phyloP scores from a whole-genome alignment of 495 filamentous ascomycete genomes.

The Neurospora cerealis region DNA sequence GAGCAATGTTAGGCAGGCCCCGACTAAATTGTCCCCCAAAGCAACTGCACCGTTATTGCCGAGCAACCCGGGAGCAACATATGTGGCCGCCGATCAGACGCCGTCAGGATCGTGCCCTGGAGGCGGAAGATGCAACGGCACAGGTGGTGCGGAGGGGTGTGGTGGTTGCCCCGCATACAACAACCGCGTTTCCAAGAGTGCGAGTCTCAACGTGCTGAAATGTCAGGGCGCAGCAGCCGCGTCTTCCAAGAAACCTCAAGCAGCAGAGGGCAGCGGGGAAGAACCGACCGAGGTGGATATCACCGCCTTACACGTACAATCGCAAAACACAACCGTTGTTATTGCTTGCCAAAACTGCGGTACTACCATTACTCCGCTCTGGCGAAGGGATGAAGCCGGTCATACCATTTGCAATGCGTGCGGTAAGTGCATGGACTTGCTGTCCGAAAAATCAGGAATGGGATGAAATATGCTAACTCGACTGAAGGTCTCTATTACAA shows the following conservation, averaged over 20 bases:
- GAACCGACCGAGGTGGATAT: constrained; percentile 37
- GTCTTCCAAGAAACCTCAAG: constrained; percentile 14
- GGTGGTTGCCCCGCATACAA: constrained; percentile 95
- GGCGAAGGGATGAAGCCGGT: constrained; percentile 88
- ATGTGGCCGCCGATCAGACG: constrained; percentile 63
- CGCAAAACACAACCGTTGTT: constrained; percentile 58
- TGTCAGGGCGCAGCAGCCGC: constrained; percentile 21
- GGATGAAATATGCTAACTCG: constrained; percentile 7
- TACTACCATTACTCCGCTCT: constrained; percentile 92
- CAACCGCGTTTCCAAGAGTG: constrained; percentile 86
- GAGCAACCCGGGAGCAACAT: constrained; percentile 53
- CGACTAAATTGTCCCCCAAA: constrained; percentile 24
- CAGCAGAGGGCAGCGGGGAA: constrained; percentile 17
- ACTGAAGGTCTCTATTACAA: constrained; percentile 85
- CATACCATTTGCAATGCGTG: constrained; percentile 99
- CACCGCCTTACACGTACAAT: constrained; percentile 33
- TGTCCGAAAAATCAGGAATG: too few species aligned
- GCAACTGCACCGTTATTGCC: constrained; percentile 21
- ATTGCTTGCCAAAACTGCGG: constrained; percentile 96
- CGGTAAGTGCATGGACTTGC: constrained; percentile 51
- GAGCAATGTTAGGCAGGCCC: constrained; percentile 25
- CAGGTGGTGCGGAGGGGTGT: constrained; percentile 91
- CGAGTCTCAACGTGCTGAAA: constrained; percentile 52
- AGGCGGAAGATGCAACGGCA: constrained; percentile 92
- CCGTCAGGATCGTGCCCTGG: constrained; percentile 84